phyloP scores from a whole-genome alignment of 2,329 filamentous ascomycete genomes.

The Pestalotiopsis sp. region DNA sequence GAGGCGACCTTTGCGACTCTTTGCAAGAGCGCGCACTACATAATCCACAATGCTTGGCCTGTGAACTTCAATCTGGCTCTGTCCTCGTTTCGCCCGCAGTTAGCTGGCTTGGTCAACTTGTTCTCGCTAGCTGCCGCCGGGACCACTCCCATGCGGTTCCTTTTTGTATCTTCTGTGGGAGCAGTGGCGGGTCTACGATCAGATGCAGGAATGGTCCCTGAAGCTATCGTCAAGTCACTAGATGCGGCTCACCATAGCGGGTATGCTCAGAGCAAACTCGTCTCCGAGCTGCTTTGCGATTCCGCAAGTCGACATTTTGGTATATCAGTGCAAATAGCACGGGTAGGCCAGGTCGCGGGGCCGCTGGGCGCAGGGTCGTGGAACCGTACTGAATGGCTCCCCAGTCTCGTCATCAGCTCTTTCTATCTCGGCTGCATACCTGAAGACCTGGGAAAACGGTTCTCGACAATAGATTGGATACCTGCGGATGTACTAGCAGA shows the following conservation, averaged over 20 bases:
- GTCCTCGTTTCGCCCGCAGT: constrained; percentile 21
- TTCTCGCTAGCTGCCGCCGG: constrained; percentile 18
- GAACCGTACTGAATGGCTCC: constrained; percentile 45
- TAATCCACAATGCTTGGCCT: constrained; percentile 28
- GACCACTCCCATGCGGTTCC: constrained; percentile 11
- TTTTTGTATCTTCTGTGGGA: constrained; percentile 26
- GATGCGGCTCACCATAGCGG: constrained; percentile 19
- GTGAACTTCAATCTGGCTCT: constrained; percentile 28
- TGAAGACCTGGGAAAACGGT: constrained; percentile 31
- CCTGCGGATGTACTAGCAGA: constrained; percentile 43
- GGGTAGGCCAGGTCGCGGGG: constrained; percentile 32
- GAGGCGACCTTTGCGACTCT: constrained; percentile 17
- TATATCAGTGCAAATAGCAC: constrained; percentile 19
- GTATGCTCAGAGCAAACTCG: constrained; percentile 29
- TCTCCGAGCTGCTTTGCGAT: constrained; percentile 29
- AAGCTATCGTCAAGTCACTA: constrained; percentile 17
- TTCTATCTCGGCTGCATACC: constrained; percentile 39
- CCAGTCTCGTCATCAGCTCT: constrained; percentile 42
- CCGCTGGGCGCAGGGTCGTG: constrained; percentile 31
- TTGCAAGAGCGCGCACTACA: constrained; percentile 13
- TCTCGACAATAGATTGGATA: constrained; percentile 43
- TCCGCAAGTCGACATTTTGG: constrained; percentile 21
- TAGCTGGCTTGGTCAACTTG: constrained; percentile 24
- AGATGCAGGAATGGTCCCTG: constrained; percentile 15
- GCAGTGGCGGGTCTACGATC: constrained; percentile 16